A percentile compares a stretch with the other conserved stretches of the same genome.
phyloP scores from a whole-genome alignment of 495 filamentous ascomycete genomes.

The Recurvomyces mirabilis region DNA sequence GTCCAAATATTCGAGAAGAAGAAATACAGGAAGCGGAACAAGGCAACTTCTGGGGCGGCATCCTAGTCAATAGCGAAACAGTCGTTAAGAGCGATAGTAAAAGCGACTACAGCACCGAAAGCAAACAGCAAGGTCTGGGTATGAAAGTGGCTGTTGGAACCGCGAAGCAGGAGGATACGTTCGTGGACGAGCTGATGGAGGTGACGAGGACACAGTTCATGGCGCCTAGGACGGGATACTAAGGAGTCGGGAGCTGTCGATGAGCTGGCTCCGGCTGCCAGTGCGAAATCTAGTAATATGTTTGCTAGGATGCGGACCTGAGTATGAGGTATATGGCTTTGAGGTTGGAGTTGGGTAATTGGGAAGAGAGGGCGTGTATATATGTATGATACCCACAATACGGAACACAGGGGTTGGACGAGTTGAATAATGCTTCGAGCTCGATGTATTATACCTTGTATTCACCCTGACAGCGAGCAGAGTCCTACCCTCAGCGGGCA shows the following conservation, averaged over 20 bases:
- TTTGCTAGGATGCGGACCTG: too few relatives aligned
- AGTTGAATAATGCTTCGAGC: neutral
- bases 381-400: neutral
- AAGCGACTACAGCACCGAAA: constrained; percentile 12
- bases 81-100: constrained; percentile 20
- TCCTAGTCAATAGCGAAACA: constrained; percentile 23
- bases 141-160: constrained; percentile 19
- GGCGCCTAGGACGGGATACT: constrained; percentile 7
- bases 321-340: neutral
- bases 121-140: constrained; percentile 16
- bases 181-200: constrained; percentile 27
- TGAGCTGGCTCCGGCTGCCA: too few relatives aligned
- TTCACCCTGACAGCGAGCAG: neutral
- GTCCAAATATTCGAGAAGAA: neutral
- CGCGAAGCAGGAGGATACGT: constrained; percentile 26
- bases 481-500: too few relatives aligned
- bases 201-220: constrained; percentile 20
- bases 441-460: neutral
- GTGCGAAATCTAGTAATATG: too few relatives aligned
- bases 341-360: neutral
- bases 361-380: neutral
- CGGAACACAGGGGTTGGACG: neutral
- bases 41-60: constrained; percentile 19
- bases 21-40: neutral
- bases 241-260: too few relatives aligned